Conservation (phyloP, 441 rosid genomes). For the Erodium texanum region DNA sequence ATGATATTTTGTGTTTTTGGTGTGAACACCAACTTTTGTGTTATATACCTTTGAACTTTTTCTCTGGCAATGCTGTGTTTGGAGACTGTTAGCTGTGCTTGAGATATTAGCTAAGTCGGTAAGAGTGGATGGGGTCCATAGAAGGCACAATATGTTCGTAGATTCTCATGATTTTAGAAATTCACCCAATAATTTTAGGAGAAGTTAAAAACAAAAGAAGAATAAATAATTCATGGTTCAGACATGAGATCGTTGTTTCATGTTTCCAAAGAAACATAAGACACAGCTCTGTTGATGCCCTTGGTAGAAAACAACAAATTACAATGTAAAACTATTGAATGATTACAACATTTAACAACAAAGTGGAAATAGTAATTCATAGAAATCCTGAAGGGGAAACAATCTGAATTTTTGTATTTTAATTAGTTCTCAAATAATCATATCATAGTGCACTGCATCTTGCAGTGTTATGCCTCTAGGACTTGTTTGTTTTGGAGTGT, state of each 20-base stretch:
- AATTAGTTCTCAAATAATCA: no score
- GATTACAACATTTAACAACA: not conserved
- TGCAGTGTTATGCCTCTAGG: no score
- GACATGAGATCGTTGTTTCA: not conserved
- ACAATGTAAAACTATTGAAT: no score
- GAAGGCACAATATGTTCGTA: no score
- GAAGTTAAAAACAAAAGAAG: not conserved
- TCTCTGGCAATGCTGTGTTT: not conserved
- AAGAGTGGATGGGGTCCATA: no score
- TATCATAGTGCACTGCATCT: no score
- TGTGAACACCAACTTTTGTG: no score
- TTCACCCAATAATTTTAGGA: not conserved
- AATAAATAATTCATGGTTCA: not conserved
- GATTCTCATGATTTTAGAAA: not conserved
- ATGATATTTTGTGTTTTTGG: no score
- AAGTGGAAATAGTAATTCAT: no score
- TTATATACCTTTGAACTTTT: not conserved
- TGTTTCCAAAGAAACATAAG: not conserved
- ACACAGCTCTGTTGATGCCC: not conserved
- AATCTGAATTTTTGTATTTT: no score
- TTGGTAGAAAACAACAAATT: not conserved
- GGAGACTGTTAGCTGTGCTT: not conserved
- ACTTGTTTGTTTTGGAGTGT: no score
- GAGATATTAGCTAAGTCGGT: not conserved
- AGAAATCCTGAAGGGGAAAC: no score